phyloP scores from a whole-genome alignment of 2,329 filamentous ascomycete species.

The Calonectria pauciramosa region DNA sequence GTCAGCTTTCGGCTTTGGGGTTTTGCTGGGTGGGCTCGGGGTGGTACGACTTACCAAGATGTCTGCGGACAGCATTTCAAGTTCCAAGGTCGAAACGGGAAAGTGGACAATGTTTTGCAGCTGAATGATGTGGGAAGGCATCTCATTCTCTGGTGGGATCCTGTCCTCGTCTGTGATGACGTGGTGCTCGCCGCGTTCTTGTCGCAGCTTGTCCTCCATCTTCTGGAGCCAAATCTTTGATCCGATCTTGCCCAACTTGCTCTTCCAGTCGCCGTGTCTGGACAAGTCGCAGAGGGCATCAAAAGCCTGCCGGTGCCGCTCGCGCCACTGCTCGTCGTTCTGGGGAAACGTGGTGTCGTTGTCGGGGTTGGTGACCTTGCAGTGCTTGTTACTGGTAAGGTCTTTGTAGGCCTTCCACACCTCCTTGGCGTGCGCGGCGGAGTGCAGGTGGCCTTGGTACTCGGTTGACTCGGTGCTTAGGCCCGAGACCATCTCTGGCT shows the following conservation, averaged over 20 bases:
- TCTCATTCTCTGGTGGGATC: slow-evolving; percentile 19
- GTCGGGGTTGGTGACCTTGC: not conserved
- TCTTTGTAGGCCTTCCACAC: slow-evolving; percentile 15
- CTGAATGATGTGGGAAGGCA: slow-evolving; percentile 32
- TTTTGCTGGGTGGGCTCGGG: too few species aligned
- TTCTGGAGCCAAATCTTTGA: slow-evolving; percentile 30
- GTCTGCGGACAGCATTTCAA: slow-evolving; percentile 38
- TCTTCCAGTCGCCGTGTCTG: slow-evolving; percentile 33
- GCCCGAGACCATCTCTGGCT: not conserved
- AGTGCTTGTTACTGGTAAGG: not conserved
- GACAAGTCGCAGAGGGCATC: slow-evolving; percentile 41
- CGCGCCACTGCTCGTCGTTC: not conserved
- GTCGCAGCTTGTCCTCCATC: not conserved
- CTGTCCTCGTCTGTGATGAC: slow-evolving; percentile 30
- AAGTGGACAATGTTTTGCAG: slow-evolving; percentile 41
- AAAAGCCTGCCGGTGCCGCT: slow-evolving; percentile 30
- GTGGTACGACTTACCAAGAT: slow-evolving; percentile 26
- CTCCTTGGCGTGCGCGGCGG: not conserved
- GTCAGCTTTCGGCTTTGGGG: not conserved
- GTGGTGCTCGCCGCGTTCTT: not conserved
- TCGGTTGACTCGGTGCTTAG: not conserved
- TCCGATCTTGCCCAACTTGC: slow-evolving; percentile 33
- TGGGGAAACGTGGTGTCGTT: slow-evolving; percentile 31
- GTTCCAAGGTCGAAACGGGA: slow-evolving; percentile 36
- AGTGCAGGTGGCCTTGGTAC: not conserved